phyloP scores from a whole-genome alignment of 2,329 filamentous ascomycete species.

The Aspergillus luchuensis region DNA sequence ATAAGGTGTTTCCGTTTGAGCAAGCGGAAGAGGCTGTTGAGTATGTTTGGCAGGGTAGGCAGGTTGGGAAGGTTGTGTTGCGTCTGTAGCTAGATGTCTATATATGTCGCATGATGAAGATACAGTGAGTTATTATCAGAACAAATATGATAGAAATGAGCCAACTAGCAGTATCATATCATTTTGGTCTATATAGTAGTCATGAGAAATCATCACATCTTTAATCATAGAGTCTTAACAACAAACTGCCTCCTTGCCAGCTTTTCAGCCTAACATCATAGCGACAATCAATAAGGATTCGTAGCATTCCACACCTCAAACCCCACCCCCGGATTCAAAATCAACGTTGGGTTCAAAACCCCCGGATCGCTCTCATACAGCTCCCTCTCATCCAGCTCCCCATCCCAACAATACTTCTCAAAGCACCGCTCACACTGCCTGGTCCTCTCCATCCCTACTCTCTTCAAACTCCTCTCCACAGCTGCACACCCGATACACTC shows the following conservation, averaged over 20 bases:
- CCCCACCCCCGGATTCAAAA: background rate
- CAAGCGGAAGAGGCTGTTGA: constrained; percentile 46
- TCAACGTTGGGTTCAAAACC: background rate
- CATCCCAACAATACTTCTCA: background rate
- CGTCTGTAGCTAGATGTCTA: background rate
- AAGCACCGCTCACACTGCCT: background rate
- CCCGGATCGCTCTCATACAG: background rate
- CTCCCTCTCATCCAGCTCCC: background rate
- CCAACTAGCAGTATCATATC: too few relatives aligned
- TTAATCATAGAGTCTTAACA: too few relatives aligned
- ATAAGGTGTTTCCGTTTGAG: constrained; percentile 42
- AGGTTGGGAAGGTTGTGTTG: constrained; percentile 48
- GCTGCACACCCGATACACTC: background rate
- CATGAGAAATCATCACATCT: too few relatives aligned
- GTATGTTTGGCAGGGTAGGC: constrained; percentile 47
- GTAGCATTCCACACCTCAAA: background rate
- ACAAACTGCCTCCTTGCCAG: too few relatives aligned
- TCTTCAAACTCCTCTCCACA: background rate
- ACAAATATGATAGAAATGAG: too few relatives aligned
- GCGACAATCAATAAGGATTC: background rate
- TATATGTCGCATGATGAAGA: too few relatives aligned
- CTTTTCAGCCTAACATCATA: too few relatives aligned
- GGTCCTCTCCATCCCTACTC: background rate
- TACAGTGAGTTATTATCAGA: too few relatives aligned
- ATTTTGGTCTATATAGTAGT: too few relatives aligned